Evolutionary conservation across 2,329 filamentous ascomycete genomes (phyloP), one percentile per base, ranked within the genome.

Genomic region (Acrodontium crateriforme): DNA sequence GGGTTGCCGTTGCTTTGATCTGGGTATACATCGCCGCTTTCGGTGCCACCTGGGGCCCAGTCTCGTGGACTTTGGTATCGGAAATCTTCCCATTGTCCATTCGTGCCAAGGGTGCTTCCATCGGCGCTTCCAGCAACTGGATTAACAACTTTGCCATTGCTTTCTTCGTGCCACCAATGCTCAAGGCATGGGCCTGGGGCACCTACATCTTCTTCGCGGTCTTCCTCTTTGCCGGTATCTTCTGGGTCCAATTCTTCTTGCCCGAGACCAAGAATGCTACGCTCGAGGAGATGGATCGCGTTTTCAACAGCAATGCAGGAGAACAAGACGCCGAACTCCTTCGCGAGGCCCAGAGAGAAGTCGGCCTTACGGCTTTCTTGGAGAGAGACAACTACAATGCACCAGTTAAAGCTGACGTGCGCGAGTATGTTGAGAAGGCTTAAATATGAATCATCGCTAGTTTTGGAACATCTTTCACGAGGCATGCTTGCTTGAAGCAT

Each of bases 21-120:
- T 83, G 77, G 77, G 62, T 83, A 1, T 83, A 78, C 37, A 69
- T 78, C 12, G 59, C 78, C 17, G 68, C 79, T 47, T 84, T 83
- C 43, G 78, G 74, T 16, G 82, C 79, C 48, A 74, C 69, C 0
- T 83, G 77, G 77, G 74, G 75, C 0, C 54, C 55, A 3, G 74
- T 70, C 40, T 67, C 72, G 0, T 82, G 78, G 77, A 78, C 81
- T 35, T 21, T 45, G 11, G 36, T 44, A 2, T 31, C 39, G 2
- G 46, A 49, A 27, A 37, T 49, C 18, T 49, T 45, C 19, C 44
- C 45, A 2, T 30, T 46, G 13, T 34, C 30, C 10, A 38, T 41
- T 24, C 34, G 46, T n/a, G 37, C 44, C n/a, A 45, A 47, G 13
- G 44, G 45, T n/a, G 41, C 44, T 3, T 34, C 36, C 5, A 14